Conservation (phyloP, 2,329 filamentous ascomycete genomes). For the Hymenoscyphus fraxineus region DNA sequence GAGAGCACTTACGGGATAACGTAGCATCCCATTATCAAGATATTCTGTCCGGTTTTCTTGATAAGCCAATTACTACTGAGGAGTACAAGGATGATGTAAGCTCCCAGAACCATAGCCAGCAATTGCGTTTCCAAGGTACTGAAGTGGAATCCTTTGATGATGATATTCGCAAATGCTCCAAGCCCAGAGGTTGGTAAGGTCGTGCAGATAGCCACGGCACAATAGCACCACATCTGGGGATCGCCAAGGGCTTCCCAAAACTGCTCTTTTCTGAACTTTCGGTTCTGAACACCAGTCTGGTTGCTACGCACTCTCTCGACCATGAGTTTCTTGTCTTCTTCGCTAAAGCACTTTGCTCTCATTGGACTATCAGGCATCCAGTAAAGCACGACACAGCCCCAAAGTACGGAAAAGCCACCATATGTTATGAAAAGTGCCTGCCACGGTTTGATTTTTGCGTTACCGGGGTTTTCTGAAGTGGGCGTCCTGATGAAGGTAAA, state of each 20-base stretch:
- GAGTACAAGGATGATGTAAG: slow-evolving; percentile 69
- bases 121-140: slow-evolving; percentile 64
- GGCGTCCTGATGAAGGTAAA: slow-evolving; percentile 46
- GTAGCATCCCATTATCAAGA: slow-evolving; percentile 62
- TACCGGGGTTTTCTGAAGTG: slow-evolving; percentile 29
- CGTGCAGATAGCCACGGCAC: slow-evolving; percentile 50
- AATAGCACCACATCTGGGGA: slow-evolving; percentile 53
- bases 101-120: slow-evolving; percentile 70
- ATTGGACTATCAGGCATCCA: slow-evolving; percentile 28
- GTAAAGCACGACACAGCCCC: slow-evolving; percentile 40
- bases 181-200: slow-evolving; percentile 71
- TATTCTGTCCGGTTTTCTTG: slow-evolving; percentile 65
- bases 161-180: slow-evolving; percentile 70
- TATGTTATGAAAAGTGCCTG: slow-evolving; percentile 53
- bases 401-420: slow-evolving; percentile 41
- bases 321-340: slow-evolving; percentile 30
- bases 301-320: slow-evolving; percentile 53
- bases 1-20: slow-evolving; percentile 54
- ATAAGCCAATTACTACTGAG: slow-evolving; percentile 64
- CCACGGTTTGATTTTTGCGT: slow-evolving; percentile 51
- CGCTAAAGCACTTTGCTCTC: slow-evolving; percentile 23
- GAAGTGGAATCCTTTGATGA: slow-evolving; percentile 69
- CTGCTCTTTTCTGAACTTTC: slow-evolving; percentile 47
- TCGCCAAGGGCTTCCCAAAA: slow-evolving; percentile 53
- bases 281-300: slow-evolving; percentile 53